Percentiles rank a stretch among this genome's conserved stretches.
Evolutionary conservation across 257 asterid genomes (phyloP).

Genomic region (Parsonsia alboflavescens): DNA sequence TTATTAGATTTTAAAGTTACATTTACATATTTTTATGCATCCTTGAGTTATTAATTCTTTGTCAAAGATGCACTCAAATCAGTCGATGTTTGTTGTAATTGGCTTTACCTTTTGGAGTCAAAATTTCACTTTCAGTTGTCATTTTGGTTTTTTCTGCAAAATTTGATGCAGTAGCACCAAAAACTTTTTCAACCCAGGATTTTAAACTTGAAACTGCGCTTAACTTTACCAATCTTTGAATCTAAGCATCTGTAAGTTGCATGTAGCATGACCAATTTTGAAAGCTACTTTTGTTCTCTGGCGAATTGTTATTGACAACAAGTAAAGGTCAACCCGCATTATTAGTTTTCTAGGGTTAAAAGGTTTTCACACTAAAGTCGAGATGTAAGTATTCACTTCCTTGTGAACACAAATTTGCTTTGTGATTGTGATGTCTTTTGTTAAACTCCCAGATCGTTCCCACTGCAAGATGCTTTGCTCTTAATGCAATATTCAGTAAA

Average conservation of each 20-base stretch:
- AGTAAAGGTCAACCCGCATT: background rate
- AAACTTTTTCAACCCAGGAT: background rate
- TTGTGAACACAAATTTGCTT: background rate
- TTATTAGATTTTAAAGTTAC: too few species aligned
- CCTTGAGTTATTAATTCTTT: background rate
- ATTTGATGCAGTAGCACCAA: background rate
- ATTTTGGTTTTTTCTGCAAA: background rate
- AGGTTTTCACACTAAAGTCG: background rate
- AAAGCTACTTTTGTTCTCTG: background rate
- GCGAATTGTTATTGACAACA: background rate
- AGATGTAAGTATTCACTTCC: background rate
- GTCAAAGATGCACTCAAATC: background rate
- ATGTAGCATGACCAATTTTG: background rate
- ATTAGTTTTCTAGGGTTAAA: background rate
- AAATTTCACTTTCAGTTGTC: background rate
- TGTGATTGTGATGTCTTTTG: background rate
- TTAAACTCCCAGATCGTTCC: background rate
- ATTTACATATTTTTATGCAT: background rate
- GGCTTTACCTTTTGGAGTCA: background rate
- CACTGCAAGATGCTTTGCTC: background rate
- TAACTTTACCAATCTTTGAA: background rate
- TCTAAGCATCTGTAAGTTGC: background rate
- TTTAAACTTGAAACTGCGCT: background rate
- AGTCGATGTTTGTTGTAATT: background rate
- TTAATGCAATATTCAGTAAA: background rate